Evolutionary conservation across 2,329 filamentous ascomycete genomes (phyloP), one percentile per base, ranked within the genome.

Genomic region (Fusarium paranaense): DNA sequence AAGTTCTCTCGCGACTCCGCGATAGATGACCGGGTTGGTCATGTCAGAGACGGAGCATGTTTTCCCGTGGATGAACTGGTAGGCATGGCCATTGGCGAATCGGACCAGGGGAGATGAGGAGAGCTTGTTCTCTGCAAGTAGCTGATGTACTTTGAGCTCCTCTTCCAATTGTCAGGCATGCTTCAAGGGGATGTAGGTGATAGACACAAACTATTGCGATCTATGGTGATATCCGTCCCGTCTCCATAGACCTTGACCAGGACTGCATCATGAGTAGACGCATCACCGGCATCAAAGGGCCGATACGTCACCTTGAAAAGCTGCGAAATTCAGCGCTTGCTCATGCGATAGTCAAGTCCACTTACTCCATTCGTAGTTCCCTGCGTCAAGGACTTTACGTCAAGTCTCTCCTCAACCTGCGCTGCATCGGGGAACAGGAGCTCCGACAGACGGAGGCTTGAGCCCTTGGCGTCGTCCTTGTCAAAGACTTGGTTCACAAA

Each of bases 321-420:
- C 74, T 76, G 35, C 47, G 45, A 45, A 9, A 27, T 27, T 69
- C 42, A 75, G 74, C 33, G 47, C 20, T 16, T 7, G 52, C 13
- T 25, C 22, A 38, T 6, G 9, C 18, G n/a, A 10, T 20, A 16
- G 27, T n/a, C 9, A 10, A 3, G 11, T 22, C 14, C 33, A 60
- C 74, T 68, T 54, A 76, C 74, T n/a, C 72, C 66, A 52, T 76
- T 76, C 11, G 74, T 76, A 6, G 74, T 76, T 18, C 74, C 74
- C 45, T 76, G 63, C 6, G 72, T 63, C 33, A 76, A 60, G 25
- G 64, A 25, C 4, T 70, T 70, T 9, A 73, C 35, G 6, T 59
- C 62, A n/a, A 71, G 30, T 3, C 64, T 18, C 2, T 54, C 66
- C 6, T 67, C 37, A 16, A 27, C 18, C 11, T 40, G 50, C 22